Conservation (phyloP, 2,329 filamentous ascomycete genomes). For the Annulohypoxylon truncatum region DNA sequence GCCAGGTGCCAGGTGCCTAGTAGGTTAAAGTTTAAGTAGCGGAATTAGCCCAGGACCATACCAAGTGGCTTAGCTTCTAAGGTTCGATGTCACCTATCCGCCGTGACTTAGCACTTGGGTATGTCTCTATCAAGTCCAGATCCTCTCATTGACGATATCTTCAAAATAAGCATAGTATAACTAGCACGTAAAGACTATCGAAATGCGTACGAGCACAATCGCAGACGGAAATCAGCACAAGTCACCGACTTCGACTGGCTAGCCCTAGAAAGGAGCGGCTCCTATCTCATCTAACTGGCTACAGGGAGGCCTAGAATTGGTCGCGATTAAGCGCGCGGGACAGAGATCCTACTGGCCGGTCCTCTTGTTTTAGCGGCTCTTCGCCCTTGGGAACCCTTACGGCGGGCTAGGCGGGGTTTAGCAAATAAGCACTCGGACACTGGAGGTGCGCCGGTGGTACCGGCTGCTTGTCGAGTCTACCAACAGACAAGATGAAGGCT, state of each 20-base stretch:
- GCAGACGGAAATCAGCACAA: background rate
- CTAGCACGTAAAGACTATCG: background rate
- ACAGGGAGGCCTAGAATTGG: conserved; percentile 23
- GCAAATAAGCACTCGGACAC: background rate
- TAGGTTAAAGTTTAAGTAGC: background rate
- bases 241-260: background rate
- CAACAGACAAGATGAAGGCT: background rate
- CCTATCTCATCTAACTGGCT: conserved; percentile 29
- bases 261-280: conserved; percentile 14
- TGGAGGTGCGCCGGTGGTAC: background rate
- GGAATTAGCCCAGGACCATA: conserved; percentile 4
- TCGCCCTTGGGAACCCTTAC: conserved; percentile 24
- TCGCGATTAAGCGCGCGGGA: conserved; percentile 41
- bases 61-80: conserved; percentile 2
- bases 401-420: conserved; percentile 14
- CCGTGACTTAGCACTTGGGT: background rate
- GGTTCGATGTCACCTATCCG: background rate
- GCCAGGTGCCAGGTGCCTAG: too few species aligned
- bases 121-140: background rate
- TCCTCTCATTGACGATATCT: background rate
- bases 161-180: background rate
- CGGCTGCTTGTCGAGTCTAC: background rate
- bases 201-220: background rate
- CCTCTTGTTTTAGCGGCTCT: conserved; percentile 33
- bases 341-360: conserved; percentile 34